Base-by-base conservation (phyloP, 768 basidiomycete genomes). In the Suillus subaureus region DNA sequence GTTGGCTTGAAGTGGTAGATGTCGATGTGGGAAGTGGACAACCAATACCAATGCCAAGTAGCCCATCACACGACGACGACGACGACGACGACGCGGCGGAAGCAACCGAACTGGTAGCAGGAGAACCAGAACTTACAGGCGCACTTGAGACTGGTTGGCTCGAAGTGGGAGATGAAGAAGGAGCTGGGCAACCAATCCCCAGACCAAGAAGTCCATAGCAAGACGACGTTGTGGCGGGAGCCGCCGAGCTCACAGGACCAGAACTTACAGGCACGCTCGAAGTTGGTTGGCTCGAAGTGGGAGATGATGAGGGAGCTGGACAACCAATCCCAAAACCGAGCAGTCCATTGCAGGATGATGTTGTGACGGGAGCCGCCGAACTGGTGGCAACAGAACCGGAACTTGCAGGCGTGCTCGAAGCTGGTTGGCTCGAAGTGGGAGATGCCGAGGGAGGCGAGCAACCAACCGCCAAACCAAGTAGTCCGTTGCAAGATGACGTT, bases 391-490 rank as follows among this genome's bases (percentile, higher is more conserved):
- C 23, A 28, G 68, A 40, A 33, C 63, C 40, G 1, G 69, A 23
- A 62, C 62, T 8, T 28, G 13, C 11, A 63, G 26, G 42, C 40
- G 18, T 12, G 26, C 39, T 60, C 26, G 21, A 55, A 35, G 21
- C 12, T n/a, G 58, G 40, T 12, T 67, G 37, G 3, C 68, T 52
- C 7, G 52, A 35, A 4, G 64, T 2, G 8, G 65, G 43, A 35
- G 72, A 60, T 31, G 63, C 16, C 64, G 43, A 31, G 40, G 64
- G 26, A 3, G 64, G 26, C 16, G 68, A 18, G 51, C 70, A 75
- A 31, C 67, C 73, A 28, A 68, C 2, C 18, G 62, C 67, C 23
- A 72, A 58, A 6, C 69, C 74, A 31, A 75, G 58, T 1, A 74
- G 42, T 1, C 69, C 74, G 23, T 18, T 28, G 33, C 54, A 55